A percentile compares a stretch with the other conserved stretches of the same genome.
Evolutionary conservation across 805 yeast genomes (phyloP).

Genomic region (Candida succiphila): DNA sequence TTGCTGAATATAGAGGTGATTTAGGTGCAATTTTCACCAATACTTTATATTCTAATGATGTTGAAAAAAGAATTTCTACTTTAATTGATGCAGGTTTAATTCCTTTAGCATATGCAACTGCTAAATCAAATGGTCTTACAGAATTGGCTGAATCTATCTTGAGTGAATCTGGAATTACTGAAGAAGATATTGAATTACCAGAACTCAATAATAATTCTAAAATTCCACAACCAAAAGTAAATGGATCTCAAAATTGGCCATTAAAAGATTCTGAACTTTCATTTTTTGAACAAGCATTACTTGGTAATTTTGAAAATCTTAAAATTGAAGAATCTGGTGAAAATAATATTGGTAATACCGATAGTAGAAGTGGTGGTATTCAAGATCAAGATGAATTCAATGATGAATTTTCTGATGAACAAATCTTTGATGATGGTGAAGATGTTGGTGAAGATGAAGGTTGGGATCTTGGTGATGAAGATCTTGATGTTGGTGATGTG

Average conservation of each 20-base stretch:
- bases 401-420: slow-evolving; percentile 25
- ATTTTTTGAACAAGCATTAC: slow-evolving; percentile 75
- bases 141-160: slow-evolving; percentile 67
- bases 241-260: slow-evolving; percentile 64
- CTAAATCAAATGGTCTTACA: slow-evolving; percentile 74
- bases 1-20: slow-evolving; percentile 85
- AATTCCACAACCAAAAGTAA: slow-evolving; percentile 39
- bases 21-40: slow-evolving; percentile 72
- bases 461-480: slow-evolving; percentile 81
- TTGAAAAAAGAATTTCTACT: slow-evolving; percentile 63
- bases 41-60: slow-evolving; percentile 65
- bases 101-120: slow-evolving; percentile 89
- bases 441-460: slow-evolving; percentile 56
- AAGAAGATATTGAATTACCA: slow-evolving; percentile 43
- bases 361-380: slow-evolving; percentile 2
- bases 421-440: slow-evolving; percentile 32
- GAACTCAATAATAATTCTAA: slow-evolving; percentile 26
- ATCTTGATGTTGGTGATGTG: slow-evolving; percentile 47
- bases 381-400: slow-evolving; percentile 3
- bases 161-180: slow-evolving; percentile 55
- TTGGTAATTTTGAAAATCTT: slow-evolving; percentile 67
- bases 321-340: slow-evolving; percentile 31
- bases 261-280: slow-evolving; percentile 61
- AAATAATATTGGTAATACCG: slow-evolving; percentile 8
- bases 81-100: slow-evolving; percentile 70